Base-by-base conservation (phyloP, 2,329 filamentous ascomycete genomes). In the Colletotrichum cordylinicola region DNA sequence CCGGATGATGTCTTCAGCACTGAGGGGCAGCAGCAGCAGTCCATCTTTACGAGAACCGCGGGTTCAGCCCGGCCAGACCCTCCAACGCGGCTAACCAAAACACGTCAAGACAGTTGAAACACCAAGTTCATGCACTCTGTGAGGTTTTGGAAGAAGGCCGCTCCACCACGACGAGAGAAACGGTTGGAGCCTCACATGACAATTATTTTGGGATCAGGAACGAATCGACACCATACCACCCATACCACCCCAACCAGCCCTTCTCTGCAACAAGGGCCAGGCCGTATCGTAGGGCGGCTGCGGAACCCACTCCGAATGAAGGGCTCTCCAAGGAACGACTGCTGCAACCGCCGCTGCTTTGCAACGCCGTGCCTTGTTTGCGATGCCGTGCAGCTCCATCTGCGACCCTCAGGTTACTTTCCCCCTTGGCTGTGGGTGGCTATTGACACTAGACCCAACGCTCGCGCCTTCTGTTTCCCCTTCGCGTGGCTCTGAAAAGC, bases 91-190 rank as follows among this genome's bases (percentile, higher is more conserved):
- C 56, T 52, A 58, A 72, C 55, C 68, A 72, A 67, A 58, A 39
- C 73, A 62, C 56, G 55, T 67, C 62, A 64, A 72, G 43, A 56
- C 33, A 56, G 60, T 66, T 74, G 65, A 74, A 65, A 73, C 70
- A 70, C 52, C 16, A 33, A 27, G 56, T 66, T 74, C 70, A 76
- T 74, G 74, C 70, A 52, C 15, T 43, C n/a, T 48, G 29, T 18
- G n/a, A n/a, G 12, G 15, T 24, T 12, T 65, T 27, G 52, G 37
- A 31, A 52, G n/a, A 18, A 35, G 65, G 18, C 37, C 21, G 21
- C 13, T 33, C 56, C 39, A 39, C 43, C 7, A 58, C 43, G 16
- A 8, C 21, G 10, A 37, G 48, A 31, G 55, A 72, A 55, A 67
- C 55, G 55, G 29, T 16, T n/a, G 37, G 31, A 67, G 68, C 68